These are phyloP conservation scores for Leptographium radiaticola DNA, from an alignment of 2,329 filamentous ascomycete species.

Conservation along the genomic window DNA sequence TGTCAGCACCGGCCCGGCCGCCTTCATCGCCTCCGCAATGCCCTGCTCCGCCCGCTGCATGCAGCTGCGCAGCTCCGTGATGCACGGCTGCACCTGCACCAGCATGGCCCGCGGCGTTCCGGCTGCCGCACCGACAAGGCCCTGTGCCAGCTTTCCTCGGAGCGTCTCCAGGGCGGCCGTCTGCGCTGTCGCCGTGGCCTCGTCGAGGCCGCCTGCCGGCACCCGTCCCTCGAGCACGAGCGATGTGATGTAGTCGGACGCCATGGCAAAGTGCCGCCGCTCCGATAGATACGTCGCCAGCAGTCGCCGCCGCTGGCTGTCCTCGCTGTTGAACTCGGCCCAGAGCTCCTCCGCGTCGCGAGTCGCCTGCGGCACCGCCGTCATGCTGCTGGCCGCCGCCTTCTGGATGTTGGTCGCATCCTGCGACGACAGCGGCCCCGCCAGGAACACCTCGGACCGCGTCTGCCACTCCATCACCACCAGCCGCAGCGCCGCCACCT, in stretches of 20 bases:
- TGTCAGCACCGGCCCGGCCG: conserved; percentile 29
- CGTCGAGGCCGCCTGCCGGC: background rate
- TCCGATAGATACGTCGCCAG: conserved; percentile 61
- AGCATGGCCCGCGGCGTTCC: conserved; percentile 23
- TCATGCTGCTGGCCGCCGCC: conserved; percentile 47
- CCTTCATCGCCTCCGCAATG: conserved; percentile 35
- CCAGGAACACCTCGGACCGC: conserved; percentile 59
- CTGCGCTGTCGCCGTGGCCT: background rate
- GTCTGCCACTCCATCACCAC: conserved; percentile 75
- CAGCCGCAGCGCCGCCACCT: conserved; percentile 69
- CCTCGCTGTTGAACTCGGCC: conserved; percentile 47
- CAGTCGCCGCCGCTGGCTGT: conserved; percentile 52
- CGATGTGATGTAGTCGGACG: conserved; percentile 41
- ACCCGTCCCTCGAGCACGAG: conserved; percentile 29
- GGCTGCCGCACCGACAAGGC: background rate
- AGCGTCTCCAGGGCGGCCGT: conserved; percentile 1
- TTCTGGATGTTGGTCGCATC: conserved; percentile 66
- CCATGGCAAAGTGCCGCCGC: conserved; percentile 53
- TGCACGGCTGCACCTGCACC: conserved; percentile 32
- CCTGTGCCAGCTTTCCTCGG: conserved; percentile 4
- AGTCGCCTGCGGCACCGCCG: conserved; percentile 22
- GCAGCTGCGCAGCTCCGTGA: conserved; percentile 31
- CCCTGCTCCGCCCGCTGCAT: conserved; percentile 36
- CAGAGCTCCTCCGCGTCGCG: conserved; percentile 41
- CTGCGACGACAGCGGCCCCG: conserved; percentile 60